phyloP scores from a whole-genome alignment of 805 yeast species.

The Clavispora vitiphila region DNA sequence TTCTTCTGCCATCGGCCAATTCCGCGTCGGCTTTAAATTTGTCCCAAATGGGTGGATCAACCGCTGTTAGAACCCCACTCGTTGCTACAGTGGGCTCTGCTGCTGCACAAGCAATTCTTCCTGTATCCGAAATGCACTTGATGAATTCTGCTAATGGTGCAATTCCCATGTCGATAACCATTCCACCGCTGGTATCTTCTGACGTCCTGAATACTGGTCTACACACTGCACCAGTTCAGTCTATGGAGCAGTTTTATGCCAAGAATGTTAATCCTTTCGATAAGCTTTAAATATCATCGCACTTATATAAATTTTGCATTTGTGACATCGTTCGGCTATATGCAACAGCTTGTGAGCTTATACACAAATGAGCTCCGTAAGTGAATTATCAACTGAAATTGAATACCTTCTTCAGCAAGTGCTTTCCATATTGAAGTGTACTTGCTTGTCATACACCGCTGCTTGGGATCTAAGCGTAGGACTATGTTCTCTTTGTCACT shows the following conservation, averaged over 20 bases:
- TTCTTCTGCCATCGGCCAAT: neutral
- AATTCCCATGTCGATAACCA: conserved; percentile 1
- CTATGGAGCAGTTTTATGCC: conserved; percentile 16
- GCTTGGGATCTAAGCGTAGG: conserved; percentile 11
- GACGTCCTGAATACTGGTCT: conserved; percentile 10
- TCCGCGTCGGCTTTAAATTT: conserved; percentile 6
- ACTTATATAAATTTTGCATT: neutral
- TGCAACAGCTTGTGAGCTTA: neutral
- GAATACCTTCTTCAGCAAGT: neutral
- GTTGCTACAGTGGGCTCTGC: conserved; percentile 14
- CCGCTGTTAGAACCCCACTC: conserved; percentile 12
- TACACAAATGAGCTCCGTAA: neutral
- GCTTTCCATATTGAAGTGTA: neutral
- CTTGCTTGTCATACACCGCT: conserved; percentile 1
- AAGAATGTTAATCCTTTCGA: conserved; percentile 15
- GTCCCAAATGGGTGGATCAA: conserved; percentile 2
- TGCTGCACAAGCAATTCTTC: conserved; percentile 14
- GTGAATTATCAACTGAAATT: neutral
- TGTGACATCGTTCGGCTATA: neutral
- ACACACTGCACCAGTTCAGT: conserved; percentile 16
- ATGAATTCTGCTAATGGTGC: neutral
- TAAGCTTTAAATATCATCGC: conserved; percentile 5
- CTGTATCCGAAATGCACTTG: conserved; percentile 9
- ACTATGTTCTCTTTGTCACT: conserved; percentile 9
- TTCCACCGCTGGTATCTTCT: conserved; percentile 14